Evolutionary conservation across 768 basidiomycete genomes (phyloP), one percentile per base, ranked within the genome.

Genomic region (Mycena chlorophos): DNA sequence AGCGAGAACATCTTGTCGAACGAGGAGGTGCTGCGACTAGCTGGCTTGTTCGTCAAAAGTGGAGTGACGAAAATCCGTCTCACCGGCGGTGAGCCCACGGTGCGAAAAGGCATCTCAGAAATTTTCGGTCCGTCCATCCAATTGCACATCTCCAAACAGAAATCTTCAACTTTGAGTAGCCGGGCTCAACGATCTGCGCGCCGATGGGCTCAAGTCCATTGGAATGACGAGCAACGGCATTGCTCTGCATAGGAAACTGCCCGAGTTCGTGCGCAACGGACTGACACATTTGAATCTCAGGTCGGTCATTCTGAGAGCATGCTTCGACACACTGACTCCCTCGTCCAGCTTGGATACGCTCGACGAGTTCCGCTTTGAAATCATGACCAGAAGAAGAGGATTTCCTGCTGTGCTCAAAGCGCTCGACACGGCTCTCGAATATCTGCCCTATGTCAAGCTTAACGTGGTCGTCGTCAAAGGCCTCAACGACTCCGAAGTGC

Each of bases 181-280:
- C 20, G 78, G 79, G 17, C 71, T 93, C n/a, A 79, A 86, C 51
- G 72, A 72, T 23, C 74, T 94, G n/a, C 81, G 81, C 20, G 52
- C 71, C 14, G 66, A 79, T 61, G 88, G 89, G 5, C 78, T 93
- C 14, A 67, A 81, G 52, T 85, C 89, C 6, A 88, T 95, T 55
- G 92, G 82, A 14, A 91, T 94, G 86, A 94, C 91, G 4, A 87
- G 80, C 59, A 95, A 94, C 67, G 91, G 92, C 4, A 74, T 94
- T 53, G 79, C 83, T 8, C 76, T 95, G 13, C 84, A 87, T 65
- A 81, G 91, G 6, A 84, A 83, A 52, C 75, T 94, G n/a, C 82
- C 86, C 2, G 71, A 78, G 25, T 70, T 94, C 38, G 77, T 93
- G 2, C 70, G 75, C 48, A 85, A 82, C 54, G 92, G 91, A 0